A percentile compares a stretch with the other conserved stretches of the same genome.
Conservation (phyloP, 164 flowering plant genomes). For the Vitis amurensis region DNA sequence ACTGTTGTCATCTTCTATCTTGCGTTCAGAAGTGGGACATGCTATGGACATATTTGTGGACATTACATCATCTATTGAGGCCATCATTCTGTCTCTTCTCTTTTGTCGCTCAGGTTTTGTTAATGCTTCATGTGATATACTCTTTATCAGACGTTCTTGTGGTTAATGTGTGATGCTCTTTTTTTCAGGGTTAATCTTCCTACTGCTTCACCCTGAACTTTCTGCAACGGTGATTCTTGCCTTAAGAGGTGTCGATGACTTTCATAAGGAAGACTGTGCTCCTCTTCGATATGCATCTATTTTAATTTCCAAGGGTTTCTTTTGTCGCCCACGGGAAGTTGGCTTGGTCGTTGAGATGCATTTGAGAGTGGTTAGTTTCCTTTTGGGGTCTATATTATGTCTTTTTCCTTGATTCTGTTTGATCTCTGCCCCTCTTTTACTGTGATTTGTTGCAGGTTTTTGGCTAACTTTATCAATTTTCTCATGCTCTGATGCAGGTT, state of each 20-base stretch:
- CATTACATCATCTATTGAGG: conserved; percentile 61
- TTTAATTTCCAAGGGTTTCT: conserved; percentile 76
- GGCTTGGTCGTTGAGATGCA: conserved; percentile 71
- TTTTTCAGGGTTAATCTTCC: conserved; percentile 69
- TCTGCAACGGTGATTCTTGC: conserved; percentile 61
- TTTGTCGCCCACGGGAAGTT: conserved; percentile 68
- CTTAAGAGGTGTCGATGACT: conserved; percentile 52
- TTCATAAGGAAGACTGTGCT: conserved; percentile 57
- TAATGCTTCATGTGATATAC: not conserved
- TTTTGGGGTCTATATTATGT: not conserved
- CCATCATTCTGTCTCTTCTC: conserved; percentile 74
- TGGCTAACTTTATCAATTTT: not conserved
- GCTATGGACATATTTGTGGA: conserved; percentile 56
- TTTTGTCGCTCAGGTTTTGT: conserved; percentile 79
- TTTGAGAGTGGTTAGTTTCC: conserved; percentile 73
- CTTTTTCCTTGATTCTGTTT: not conserved
- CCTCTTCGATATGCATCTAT: conserved; percentile 83
- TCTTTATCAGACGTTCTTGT: not conserved
- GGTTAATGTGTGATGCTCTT: conserved; percentile 5
- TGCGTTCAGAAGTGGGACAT: conserved; percentile 61
- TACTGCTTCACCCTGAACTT: conserved; percentile 75
- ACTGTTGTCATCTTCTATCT: conserved; percentile 64
- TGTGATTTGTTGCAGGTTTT: not conserved
- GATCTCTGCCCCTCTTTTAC: not conserved
- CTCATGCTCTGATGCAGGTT: conserved; percentile 46